These are phyloP conservation scores for Labyrinthula sp. DNA, from an alignment of 352 stramenopile genomes.

Conservation along the genomic window DNA sequence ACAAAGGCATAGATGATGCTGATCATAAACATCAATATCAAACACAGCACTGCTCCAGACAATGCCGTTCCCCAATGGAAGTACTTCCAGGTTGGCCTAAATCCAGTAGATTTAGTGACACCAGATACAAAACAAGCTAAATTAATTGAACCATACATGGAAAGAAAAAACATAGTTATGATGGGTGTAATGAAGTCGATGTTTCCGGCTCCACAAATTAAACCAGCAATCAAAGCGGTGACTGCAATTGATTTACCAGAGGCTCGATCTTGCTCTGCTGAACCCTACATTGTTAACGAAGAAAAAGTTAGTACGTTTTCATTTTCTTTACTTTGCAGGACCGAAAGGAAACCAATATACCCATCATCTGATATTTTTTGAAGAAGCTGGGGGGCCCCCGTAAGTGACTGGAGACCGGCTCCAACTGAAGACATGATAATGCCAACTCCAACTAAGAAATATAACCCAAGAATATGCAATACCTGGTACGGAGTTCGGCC, in stretches of 20 bases:
- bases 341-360: slow-evolving; percentile 41
- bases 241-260: slow-evolving; percentile 30
- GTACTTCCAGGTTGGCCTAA: slow-evolving; percentile 46
- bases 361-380: slow-evolving; percentile 44
- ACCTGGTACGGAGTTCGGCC: too few species aligned
- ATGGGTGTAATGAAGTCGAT: slow-evolving; percentile 49
- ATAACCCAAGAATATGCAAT: too few species aligned
- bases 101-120: slow-evolving; percentile 41
- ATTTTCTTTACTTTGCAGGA: slow-evolving; percentile 32
- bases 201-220: slow-evolving; percentile 46
- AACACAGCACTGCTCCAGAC: slow-evolving; percentile 41
- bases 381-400: slow-evolving; percentile 43
- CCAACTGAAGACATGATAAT: slow-evolving; percentile 42
- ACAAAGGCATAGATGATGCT: slow-evolving; percentile 33
- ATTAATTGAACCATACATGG: slow-evolving; percentile 51
- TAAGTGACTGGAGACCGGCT: slow-evolving; percentile 41
- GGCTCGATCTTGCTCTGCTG: slow-evolving; percentile 24
- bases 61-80: slow-evolving; percentile 48
- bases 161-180: slow-evolving; percentile 52
- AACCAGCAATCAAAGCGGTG: slow-evolving; percentile 39
- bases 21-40: slow-evolving; percentile 46
- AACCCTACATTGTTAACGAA: slow-evolving; percentile 3
- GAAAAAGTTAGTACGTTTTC: slow-evolving; percentile 14
- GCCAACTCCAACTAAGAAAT: slow-evolving; percentile 43
- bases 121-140: slow-evolving; percentile 44